Evolutionary conservation across 805 yeast genomes (phyloP).

Genomic region (Ogataea minuta): DNA sequence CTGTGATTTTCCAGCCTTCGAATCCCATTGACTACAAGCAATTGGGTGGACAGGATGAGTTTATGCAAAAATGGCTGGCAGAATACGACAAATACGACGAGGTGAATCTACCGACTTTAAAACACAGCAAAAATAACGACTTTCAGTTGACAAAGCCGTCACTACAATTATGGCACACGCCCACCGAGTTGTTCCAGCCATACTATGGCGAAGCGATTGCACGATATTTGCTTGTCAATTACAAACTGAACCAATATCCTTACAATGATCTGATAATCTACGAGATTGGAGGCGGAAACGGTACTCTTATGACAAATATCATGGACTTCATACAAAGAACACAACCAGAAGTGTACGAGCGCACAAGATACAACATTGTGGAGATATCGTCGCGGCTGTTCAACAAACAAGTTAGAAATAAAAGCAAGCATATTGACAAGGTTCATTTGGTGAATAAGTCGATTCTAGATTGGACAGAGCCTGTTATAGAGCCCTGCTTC

Average conservation of each 20-base stretch:
- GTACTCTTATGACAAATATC: slow-evolving; percentile 76
- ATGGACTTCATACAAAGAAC: slow-evolving; percentile 57
- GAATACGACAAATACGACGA: slow-evolving; percentile 56
- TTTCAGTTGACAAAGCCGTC: slow-evolving; percentile 37
- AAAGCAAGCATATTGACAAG: slow-evolving; percentile 45
- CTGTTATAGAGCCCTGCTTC: slow-evolving; percentile 64
- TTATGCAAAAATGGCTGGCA: slow-evolving; percentile 63
- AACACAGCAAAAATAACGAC: slow-evolving; percentile 20
- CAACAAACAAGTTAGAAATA: slow-evolving; percentile 45
- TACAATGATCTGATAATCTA: slow-evolving; percentile 71
- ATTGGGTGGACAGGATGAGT: slow-evolving; percentile 63
- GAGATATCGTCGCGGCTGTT: slow-evolving; percentile 69
- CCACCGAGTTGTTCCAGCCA: slow-evolving; percentile 82
- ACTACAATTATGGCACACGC: slow-evolving; percentile 84
- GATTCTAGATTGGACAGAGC: slow-evolving; percentile 67
- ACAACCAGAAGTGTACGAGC: slow-evolving; percentile 71
- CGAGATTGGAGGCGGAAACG: slow-evolving; percentile 91
- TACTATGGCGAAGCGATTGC: slow-evolving; percentile 86
- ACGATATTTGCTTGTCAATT: slow-evolving; percentile 68
- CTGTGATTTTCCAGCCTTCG: slow-evolving; percentile 69
- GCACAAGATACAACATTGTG: slow-evolving; percentile 67
- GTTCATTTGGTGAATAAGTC: slow-evolving; percentile 71
- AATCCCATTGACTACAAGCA: slow-evolving; percentile 61
- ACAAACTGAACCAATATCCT: slow-evolving; percentile 65
- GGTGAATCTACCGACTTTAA: slow-evolving; percentile 23